Conservation (phyloP, 2,329 filamentous ascomycete species). For the Cryphonectria nitschkei region DNA sequence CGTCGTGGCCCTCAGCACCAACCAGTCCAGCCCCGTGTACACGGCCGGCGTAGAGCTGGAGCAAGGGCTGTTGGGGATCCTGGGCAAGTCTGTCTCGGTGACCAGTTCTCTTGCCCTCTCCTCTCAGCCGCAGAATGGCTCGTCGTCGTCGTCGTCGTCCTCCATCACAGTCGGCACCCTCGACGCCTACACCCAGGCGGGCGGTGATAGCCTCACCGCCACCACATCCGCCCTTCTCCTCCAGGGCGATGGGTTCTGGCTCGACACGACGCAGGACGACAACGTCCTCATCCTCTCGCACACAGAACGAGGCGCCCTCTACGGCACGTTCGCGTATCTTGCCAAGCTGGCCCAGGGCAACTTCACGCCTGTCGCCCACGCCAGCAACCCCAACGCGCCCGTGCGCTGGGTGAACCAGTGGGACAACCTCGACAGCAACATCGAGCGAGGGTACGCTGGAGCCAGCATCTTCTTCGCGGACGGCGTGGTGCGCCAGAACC, state of each 20-base stretch:
- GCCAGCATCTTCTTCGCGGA: conserved; percentile 69
- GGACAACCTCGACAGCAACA: conserved; percentile 71
- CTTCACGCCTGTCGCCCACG: conserved; percentile 49
- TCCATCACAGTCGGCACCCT: conserved; percentile 55
- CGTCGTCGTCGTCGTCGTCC: conserved; percentile 14
- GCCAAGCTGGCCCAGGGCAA: conserved; percentile 65
- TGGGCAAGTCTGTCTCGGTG: conserved; percentile 51
- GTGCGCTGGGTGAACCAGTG: conserved; percentile 75
- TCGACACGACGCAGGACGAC: conserved; percentile 48
- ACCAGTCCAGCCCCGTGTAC: conserved; percentile 58
- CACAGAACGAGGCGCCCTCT: conserved; percentile 69
- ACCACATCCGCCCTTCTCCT: conserved; percentile 41
- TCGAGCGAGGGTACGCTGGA: conserved; percentile 71
- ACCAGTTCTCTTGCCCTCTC: conserved; percentile 18
- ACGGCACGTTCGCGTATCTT: conserved; percentile 71
- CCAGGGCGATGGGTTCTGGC: conserved; percentile 63
- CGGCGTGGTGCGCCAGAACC: conserved; percentile 58
- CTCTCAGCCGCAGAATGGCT: conserved; percentile 16
- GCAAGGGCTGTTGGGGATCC: conserved; percentile 59
- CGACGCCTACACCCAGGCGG: conserved; percentile 44
- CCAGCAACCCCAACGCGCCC: conserved; percentile 60
- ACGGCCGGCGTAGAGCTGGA: conserved; percentile 63
- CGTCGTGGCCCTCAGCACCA: conserved; percentile 59
- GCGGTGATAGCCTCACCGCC: conserved; percentile 37
- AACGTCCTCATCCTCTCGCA: conserved; percentile 63